A percentile compares a stretch with the other conserved stretches of the same genome.
These are phyloP conservation scores for Tulasnella sp. DNA, from an alignment of 768 basidiomycete genomes.

Conservation along the genomic window DNA sequence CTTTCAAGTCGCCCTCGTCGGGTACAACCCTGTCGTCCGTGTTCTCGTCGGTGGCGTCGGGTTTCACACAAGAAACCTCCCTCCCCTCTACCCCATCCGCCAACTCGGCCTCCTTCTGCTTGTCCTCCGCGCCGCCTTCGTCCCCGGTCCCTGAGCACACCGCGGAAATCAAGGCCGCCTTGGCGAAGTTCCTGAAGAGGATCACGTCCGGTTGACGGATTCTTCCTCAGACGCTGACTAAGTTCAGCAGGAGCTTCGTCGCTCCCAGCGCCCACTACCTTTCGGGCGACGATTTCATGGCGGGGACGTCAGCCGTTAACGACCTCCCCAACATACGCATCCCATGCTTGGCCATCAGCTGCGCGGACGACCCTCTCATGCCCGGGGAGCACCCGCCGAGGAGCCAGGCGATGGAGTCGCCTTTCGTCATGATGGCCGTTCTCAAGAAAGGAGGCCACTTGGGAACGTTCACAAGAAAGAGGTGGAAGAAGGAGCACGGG, in stretches of 20 bases:
- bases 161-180: neutral
- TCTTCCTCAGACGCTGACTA: neutral
- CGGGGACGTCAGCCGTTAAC: neutral
- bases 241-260: neutral
- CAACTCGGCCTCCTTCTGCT: neutral
- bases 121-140: neutral
- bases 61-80: no score
- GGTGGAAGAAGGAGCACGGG: neutral
- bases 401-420: neutral
- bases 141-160: neutral
- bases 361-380: neutral
- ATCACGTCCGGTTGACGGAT: neutral
- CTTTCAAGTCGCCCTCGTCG: no score
- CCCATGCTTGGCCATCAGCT: neutral
- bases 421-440: neutral
- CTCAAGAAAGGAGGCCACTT: neutral
- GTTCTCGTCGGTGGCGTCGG: no score
- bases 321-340: neutral
- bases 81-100: no score
- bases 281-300: neutral
- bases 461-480: neutral
- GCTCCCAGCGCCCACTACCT: neutral
- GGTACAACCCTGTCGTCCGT: no score
- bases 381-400: neutral
- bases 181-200: neutral